phyloP scores from a whole-genome alignment of 2,329 filamentous ascomycete species.

The Diaporthe sp. region DNA sequence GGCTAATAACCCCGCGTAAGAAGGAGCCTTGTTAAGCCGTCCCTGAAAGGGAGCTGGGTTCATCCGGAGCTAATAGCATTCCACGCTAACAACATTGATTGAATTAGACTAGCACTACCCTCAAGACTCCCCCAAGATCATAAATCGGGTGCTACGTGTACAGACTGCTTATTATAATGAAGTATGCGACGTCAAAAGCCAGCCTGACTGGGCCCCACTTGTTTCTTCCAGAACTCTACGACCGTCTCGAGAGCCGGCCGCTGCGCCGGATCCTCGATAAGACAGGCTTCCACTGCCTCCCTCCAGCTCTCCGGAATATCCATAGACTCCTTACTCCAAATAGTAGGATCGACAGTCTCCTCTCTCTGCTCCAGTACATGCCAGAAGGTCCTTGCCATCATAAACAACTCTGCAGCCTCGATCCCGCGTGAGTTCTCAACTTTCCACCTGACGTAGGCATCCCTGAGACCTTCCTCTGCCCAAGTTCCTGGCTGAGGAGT shows the following conservation, averaged over 20 bases:
- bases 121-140: too few relatives aligned
- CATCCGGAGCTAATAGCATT: background rate
- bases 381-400: background rate
- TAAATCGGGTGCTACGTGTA: too few relatives aligned
- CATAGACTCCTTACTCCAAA: background rate
- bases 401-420: background rate
- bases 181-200: too few relatives aligned
- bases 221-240: background rate
- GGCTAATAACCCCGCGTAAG: background rate
- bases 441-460: background rate
- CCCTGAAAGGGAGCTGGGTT: background rate
- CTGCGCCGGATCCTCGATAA: background rate
- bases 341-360: background rate
- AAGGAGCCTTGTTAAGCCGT: background rate
- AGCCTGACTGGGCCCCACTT: background rate
- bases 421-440: background rate
- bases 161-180: too few relatives aligned
- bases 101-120: background rate
- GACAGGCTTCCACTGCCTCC: background rate
- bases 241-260: background rate
- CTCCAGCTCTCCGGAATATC: background rate
- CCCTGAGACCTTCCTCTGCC: background rate
- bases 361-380: background rate
- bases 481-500: background rate
- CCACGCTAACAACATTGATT: background rate